These are phyloP conservation scores for Auriscalpium vulgare DNA, from an alignment of 768 basidiomycete genomes.

Conservation along the genomic window DNA sequence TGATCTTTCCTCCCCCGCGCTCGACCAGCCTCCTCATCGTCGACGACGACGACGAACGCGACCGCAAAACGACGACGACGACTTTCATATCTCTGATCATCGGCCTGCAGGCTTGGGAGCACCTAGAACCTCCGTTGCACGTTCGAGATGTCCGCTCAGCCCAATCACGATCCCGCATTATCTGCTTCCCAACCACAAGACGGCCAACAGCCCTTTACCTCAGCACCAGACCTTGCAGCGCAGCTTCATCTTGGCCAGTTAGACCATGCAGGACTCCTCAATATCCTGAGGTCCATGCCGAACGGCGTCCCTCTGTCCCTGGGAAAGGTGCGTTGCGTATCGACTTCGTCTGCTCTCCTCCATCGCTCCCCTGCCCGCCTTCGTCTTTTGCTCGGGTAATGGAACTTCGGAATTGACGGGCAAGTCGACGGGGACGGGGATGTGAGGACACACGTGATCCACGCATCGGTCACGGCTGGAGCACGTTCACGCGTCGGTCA, in stretches of 20 bases:
- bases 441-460: constrained; percentile 9
- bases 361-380: neutral
- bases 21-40: neutral
- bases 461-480: constrained; percentile 12
- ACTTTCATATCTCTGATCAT: too few relatives aligned
- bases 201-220: neutral
- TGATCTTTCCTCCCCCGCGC: constrained; percentile 6
- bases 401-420: neutral
- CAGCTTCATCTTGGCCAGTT: neutral
- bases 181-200: neutral
- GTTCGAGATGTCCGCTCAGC: neutral
- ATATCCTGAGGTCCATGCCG: neutral
- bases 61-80: too few relatives aligned
- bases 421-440: too few relatives aligned
- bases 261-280: neutral
- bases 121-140: too few relatives aligned
- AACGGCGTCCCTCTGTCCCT: neutral
- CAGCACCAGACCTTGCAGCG: neutral
- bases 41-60: neutral
- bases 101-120: too few relatives aligned
- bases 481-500: constrained; percentile 16
- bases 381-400: neutral
- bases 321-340: neutral
- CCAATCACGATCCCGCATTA: neutral
- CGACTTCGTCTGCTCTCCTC: neutral